Base-by-base conservation (phyloP, 306 rosid genomes). In the Macrotyloma uniflorum region DNA sequence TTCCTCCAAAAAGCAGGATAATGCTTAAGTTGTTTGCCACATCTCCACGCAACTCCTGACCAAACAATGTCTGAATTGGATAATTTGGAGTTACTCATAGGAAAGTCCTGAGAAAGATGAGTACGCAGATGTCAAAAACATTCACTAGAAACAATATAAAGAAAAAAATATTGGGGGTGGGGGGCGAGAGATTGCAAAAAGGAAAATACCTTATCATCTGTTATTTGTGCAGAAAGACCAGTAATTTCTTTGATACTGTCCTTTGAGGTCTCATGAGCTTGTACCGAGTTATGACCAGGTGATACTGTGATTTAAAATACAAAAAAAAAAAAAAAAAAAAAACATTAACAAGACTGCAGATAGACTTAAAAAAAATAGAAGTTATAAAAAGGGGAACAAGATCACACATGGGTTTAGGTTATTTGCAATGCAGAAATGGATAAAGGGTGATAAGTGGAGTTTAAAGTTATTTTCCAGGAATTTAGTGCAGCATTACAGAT, bases 1-100 rank as follows among this genome's bases (percentile, higher is more conserved):
- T 95, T 93, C 83, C 99, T 81, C 81, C 80, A 79, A 83, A 95
- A 95, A 6, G 90, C 82, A 1, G 98, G 96, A 79, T 87, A 95
- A 82, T 95, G 99, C 84, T 91, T 93, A 68, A 95, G 98, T 83
- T 90, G 97, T 85, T 95, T 95, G 71, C 98, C 93, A 81, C 99
- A 95, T 76, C 85, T 86, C 98, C 98, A 95, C 2, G 97, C 90
- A 70, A 82, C 83, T 72, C 99, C 99, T 5, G 98, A 93, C 99
- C 99, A 95, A 80, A 81, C 90, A 73, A 95, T 95, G 74, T 88
- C 99, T 42, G 96, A 87, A 75, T 83, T 85, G 76, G 62, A 82
- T 74, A 89, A 86, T 80, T 88, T 88, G 80, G 85, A 83, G 79
- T 61, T 89, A 84, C 86, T 88, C 74, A 82, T 75, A 47, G 78